A percentile compares a stretch with the other conserved stretches of the same genome.
Evolutionary conservation across 1,284 basidiomycete genomes (phyloP).

Genomic region (Sporisorium graminicola): DNA sequence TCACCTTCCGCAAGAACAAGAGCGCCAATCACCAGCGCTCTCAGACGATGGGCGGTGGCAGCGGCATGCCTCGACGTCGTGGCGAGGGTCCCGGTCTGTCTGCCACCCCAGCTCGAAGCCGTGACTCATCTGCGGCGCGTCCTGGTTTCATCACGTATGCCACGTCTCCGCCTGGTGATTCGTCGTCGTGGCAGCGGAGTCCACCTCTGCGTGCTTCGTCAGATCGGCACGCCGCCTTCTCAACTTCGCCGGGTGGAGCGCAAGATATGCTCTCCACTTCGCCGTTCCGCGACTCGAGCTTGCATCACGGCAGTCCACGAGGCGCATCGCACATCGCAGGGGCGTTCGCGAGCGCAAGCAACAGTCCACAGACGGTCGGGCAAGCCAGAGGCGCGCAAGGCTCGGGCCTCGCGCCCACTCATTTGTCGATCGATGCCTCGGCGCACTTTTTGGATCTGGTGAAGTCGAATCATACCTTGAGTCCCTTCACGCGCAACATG

Average conservation of each 20-base stretch:
- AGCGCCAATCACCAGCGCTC: constrained; percentile 39
- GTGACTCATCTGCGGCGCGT: constrained; percentile 14
- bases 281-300: constrained; percentile 43
- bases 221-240: constrained; percentile 22
- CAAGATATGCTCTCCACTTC: constrained; percentile 47
- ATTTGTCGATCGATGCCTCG: constrained; percentile 51
- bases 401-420: constrained; percentile 20
- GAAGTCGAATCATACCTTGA: constrained; percentile 63
- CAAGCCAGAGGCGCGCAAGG: constrained; percentile 19
- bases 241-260: constrained; percentile 28
- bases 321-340: constrained; percentile 19
- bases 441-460: constrained; percentile 63
- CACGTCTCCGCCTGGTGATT: constrained; percentile 34
- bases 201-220: constrained; percentile 20
- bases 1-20: constrained; percentile 48
- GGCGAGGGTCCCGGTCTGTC: constrained; percentile 29
- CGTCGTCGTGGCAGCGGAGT: constrained; percentile 31
- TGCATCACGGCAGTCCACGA: constrained; percentile 33
- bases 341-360: constrained; percentile 27
- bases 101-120: constrained; percentile 35
- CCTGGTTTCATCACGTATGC: constrained; percentile 43
- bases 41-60: constrained; percentile 29
- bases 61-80: constrained; percentile 16
- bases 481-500: constrained; percentile 61
- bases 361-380: constrained; percentile 32